Evolutionary conservation across 2,329 filamentous ascomycete genomes (phyloP).

Genomic region (Periconia sp.): DNA sequence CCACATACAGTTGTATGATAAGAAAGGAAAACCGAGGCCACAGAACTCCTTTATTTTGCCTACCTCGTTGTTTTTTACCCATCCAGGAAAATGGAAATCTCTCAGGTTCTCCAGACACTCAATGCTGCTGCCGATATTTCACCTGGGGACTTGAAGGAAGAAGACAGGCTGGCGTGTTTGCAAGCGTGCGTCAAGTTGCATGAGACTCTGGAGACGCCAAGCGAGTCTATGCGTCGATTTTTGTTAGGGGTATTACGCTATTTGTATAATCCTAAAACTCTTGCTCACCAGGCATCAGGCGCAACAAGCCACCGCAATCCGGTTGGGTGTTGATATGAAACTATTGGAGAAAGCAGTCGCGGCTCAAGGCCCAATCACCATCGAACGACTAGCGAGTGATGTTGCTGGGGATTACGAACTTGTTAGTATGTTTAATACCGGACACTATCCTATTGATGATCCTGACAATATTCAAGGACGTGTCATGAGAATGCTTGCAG

Average conservation of each 20-base stretch:
- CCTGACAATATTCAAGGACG: not conserved
- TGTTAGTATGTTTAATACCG: not conserved
- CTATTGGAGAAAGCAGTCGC: not conserved
- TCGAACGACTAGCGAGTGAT: not conserved
- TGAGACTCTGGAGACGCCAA: not conserved
- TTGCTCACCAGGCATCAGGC: not conserved
- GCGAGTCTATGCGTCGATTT: not conserved
- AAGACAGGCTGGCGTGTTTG: not conserved
- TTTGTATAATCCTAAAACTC: not conserved
- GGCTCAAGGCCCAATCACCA: not conserved
- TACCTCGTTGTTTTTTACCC: too few relatives aligned
- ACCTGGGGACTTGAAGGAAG: not conserved
- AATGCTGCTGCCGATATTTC: not conserved
- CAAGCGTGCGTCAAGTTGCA: not conserved
- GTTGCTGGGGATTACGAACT: not conserved
- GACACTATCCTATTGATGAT: not conserved
- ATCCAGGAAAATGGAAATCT: not conserved
- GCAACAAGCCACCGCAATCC: not conserved
- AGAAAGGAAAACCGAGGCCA: too few relatives aligned
- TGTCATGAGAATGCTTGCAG: not conserved
- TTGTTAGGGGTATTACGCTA: not conserved
- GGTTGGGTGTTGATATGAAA: not conserved
- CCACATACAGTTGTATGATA: too few relatives aligned
- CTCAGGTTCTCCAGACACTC: not conserved
- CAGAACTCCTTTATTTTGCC: too few relatives aligned